These are phyloP conservation scores for Avicennia marina DNA, from an alignment of 257 asterid genomes.

Conservation along the genomic window DNA sequence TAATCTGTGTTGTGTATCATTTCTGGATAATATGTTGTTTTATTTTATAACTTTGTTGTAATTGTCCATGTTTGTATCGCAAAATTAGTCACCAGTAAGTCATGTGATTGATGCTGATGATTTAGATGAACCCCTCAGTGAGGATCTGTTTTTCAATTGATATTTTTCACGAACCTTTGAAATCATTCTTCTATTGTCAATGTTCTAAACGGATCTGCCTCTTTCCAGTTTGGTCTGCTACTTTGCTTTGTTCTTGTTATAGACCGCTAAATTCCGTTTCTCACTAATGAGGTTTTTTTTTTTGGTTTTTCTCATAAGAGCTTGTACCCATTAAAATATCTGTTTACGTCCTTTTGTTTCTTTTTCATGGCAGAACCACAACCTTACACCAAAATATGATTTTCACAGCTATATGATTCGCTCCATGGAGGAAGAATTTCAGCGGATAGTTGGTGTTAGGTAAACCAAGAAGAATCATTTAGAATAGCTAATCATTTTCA, in stretches of 20 bases:
- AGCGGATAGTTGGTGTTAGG: conserved; percentile 98
- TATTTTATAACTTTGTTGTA: not conserved
- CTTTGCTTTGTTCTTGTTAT: not conserved
- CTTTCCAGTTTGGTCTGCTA: no score
- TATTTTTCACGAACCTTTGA: no score
- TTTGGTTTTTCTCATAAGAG: not conserved
- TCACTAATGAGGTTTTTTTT: not conserved
- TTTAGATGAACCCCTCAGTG: not conserved
- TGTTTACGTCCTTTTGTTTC: conserved; percentile 32
- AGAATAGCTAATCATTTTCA: not conserved
- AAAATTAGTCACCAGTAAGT: not conserved
- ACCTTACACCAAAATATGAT: conserved; percentile 93
- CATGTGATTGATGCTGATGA: not conserved
- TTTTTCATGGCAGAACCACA: conserved; percentile 91
- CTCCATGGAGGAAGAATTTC: conserved; percentile 99
- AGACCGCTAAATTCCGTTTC: not conserved
- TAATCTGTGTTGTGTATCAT: not conserved
- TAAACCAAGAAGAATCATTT: conserved; percentile 25
- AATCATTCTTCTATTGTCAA: not conserved
- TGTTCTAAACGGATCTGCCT: not conserved
- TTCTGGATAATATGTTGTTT: not conserved
- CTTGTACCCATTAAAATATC: conserved; percentile 13
- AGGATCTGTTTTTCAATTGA: no score
- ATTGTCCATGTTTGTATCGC: not conserved
- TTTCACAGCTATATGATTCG: conserved; percentile 99